Conservation (phyloP, 306 rosid genomes). For the Abrus pulchellus region DNA sequence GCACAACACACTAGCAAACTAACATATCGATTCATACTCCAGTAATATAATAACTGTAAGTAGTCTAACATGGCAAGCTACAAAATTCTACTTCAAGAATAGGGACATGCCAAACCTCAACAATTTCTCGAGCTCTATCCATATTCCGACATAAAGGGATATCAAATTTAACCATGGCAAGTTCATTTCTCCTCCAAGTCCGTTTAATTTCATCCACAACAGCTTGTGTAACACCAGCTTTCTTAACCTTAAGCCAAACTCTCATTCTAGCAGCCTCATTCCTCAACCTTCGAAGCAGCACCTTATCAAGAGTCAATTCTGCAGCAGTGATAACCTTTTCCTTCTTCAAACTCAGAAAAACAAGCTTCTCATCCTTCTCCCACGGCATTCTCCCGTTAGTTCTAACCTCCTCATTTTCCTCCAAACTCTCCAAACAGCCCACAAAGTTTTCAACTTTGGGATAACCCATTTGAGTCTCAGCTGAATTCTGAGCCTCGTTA, state of each 20-base stretch:
- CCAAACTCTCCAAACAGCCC: constrained; percentile 54
- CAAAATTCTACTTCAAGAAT: neutral
- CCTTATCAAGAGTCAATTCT: constrained; percentile 69
- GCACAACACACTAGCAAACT: constrained; percentile 8
- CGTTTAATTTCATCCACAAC: constrained; percentile 69
- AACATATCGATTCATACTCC: constrained; percentile 1
- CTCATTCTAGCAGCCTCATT: constrained; percentile 71
- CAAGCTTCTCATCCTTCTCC: constrained; percentile 71
- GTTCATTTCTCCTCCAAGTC: constrained; percentile 76
- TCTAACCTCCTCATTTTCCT: constrained; percentile 41
- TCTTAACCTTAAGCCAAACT: constrained; percentile 86
- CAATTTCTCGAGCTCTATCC: constrained; percentile 89
- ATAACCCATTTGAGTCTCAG: constrained; percentile 45
- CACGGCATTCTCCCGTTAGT: constrained; percentile 71
- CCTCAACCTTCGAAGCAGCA: constrained; percentile 71
- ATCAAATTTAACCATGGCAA: constrained; percentile 81
- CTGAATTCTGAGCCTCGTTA: constrained; percentile 36
- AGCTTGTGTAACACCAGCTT: constrained; percentile 80
- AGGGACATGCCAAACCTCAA: constrained; percentile 67
- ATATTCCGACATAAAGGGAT: constrained; percentile 82
- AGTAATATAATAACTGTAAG: neutral
- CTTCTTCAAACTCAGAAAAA: constrained; percentile 57
- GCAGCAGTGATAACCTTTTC: constrained; percentile 59
- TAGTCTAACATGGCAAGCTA: constrained; percentile 10
- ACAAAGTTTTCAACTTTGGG: constrained; percentile 52